phyloP scores from a whole-genome alignment of 2,329 filamentous ascomycete species.

The Ilyonectria robusta region DNA sequence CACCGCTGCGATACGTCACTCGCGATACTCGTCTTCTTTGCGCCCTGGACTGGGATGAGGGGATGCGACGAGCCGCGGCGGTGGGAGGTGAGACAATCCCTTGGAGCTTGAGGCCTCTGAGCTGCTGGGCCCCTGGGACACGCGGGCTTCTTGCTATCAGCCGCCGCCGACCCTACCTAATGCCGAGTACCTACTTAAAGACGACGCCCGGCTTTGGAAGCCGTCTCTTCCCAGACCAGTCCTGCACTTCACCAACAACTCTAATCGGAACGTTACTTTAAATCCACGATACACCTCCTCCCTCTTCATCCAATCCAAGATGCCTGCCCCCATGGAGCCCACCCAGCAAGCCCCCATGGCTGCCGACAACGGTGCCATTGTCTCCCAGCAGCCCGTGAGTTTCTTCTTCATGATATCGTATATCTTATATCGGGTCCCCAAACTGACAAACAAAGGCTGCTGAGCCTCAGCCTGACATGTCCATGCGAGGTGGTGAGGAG shows the following conservation, averaged over 20 bases:
- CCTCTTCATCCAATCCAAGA: conserved; percentile 45
- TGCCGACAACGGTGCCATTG: conserved; percentile 52
- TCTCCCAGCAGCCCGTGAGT: conserved; percentile 61
- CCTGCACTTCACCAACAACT: conserved; percentile 31
- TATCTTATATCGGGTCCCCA: not conserved
- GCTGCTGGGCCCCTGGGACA: not conserved
- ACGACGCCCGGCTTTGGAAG: conserved; percentile 29
- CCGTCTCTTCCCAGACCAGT: conserved; percentile 27
- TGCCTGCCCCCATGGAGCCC: conserved; percentile 59
- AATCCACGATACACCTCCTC: conserved; percentile 12
- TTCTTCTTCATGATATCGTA: not conserved
- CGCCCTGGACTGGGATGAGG: conserved; percentile 1
- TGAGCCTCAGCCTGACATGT: conserved; percentile 60
- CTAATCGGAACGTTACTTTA: conserved; percentile 30
- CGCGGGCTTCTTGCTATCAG: conserved; percentile 6
- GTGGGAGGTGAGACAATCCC: conserved; percentile 1
- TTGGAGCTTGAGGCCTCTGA: conserved; percentile 20
- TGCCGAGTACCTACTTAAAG: conserved; percentile 39
- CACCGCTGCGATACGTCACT: conserved; percentile 29
- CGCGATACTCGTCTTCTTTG: not conserved
- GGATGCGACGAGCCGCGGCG: not conserved
- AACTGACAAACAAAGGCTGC: conserved; percentile 45
- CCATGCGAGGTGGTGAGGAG: conserved; percentile 61
- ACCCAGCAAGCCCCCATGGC: conserved; percentile 62
- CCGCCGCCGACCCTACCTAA: conserved; percentile 27